These are phyloP conservation scores for Aspergillus aculeatinus DNA, from an alignment of 2,329 filamentous ascomycete genomes.

Conservation along the genomic window DNA sequence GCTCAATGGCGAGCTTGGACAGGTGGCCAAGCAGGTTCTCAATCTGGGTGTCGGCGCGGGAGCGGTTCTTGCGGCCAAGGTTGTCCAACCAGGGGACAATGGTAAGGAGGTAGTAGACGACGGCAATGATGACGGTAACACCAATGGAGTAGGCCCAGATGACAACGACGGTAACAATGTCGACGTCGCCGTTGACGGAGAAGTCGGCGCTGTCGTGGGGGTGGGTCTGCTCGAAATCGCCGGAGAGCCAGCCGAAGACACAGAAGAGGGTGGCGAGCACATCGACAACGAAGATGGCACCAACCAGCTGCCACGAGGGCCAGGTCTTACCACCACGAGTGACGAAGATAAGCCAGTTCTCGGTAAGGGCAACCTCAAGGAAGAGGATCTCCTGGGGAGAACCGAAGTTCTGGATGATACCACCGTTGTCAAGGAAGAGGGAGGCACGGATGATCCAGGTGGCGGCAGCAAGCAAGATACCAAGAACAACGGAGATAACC, in stretches of 20 bases:
- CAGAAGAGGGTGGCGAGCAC: conserved; percentile 70
- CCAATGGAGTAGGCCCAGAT: conserved; percentile 55
- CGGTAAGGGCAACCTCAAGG: conserved; percentile 85
- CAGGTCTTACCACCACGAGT: conserved; percentile 77
- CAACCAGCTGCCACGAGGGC: conserved; percentile 72
- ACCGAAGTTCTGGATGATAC: conserved; percentile 73
- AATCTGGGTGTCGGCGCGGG: conserved; percentile 53
- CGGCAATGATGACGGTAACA: conserved; percentile 54
- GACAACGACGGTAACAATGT: conserved; percentile 56
- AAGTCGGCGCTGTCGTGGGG: conserved; percentile 29
- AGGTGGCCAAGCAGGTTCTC: conserved; percentile 55
- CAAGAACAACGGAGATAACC: conserved; percentile 63
- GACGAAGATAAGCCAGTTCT: conserved; percentile 98
- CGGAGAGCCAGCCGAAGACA: conserved; percentile 72
- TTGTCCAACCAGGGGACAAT: conserved; percentile 49
- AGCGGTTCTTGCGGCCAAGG: conserved; percentile 53
- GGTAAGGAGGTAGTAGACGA: conserved; percentile 52
- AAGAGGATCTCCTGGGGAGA: conserved; percentile 77
- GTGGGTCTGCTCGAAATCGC: conserved; percentile 39
- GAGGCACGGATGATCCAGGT: conserved; percentile 74
- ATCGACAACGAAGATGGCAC: conserved; percentile 70
- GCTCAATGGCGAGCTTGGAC: conserved; percentile 53
- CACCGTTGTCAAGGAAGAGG: conserved; percentile 67
- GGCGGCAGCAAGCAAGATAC: conserved; percentile 64
- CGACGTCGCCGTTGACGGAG: conserved; percentile 54